Evolutionary conservation across 2,329 filamentous ascomycete genomes (phyloP), one percentile per base, ranked within the genome.

Genomic region (Pestalotiopsis sp.): DNA sequence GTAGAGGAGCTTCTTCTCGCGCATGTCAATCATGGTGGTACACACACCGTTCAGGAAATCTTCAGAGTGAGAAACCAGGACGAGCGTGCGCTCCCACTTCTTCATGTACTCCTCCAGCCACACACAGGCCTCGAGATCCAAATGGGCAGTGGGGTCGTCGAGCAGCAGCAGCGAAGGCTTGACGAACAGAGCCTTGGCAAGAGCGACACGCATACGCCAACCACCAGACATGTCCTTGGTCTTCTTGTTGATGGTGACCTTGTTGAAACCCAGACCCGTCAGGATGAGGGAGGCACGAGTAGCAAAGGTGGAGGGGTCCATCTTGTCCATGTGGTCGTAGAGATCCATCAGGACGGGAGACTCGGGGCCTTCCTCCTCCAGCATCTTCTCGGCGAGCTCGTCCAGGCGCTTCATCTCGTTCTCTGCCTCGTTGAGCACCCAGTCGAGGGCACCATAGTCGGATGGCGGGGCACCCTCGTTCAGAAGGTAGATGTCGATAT

Each of bases 161-260:
- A 99, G 94, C 74, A 99, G 89, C 64, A 99, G 90, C 68, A 99
- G 88, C 20, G 94, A 96, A 45, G 97, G 96, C 89, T 97, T 97
- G 84, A 99, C 95, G 86, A 99, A 99, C 66, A 99, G 91, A 68
- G 96, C 96, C 88, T 98, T 98, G 80, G 89, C 96, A 70, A 99
- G 91, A 68, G 96, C 96, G 69, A 99, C 96, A 89, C 97, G 94
- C 96, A 99, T 99, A 87, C 95, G 91, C 96, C 96, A 99, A 77
- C 96, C 96, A 93, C 96, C 96, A 74, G 96, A 99, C 97, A 99
- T 99, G 82, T 99, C 97, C 90, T 98, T 99, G 77, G 97, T 99
- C 91, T 97, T 98, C 90, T 99, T 99, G 83, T 97, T 87, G 80
- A 99, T 98, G 68, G 97, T 99, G 75, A 84, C 85, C 88, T 98